Base-by-base conservation (phyloP, 148 eudicot genomes). In the Diospyros lotus region DNA sequence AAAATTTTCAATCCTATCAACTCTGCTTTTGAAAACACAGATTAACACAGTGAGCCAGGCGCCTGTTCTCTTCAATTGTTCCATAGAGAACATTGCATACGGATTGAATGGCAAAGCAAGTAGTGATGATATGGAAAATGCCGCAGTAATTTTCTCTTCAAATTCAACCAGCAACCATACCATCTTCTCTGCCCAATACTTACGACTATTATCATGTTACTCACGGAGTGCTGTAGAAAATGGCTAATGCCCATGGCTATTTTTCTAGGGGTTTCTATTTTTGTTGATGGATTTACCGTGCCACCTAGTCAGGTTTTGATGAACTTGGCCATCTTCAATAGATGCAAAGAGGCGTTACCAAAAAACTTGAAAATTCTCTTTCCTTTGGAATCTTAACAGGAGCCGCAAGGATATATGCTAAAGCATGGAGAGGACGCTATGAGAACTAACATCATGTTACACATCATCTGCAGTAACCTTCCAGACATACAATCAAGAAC, bases 181-280 rank as follows among this genome's bases (percentile, higher is more conserved):
- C 48, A 5, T 58, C 17, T 9, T 8, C 10, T 64, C 42, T 17
- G 2, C 4, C 7, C 3, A 14, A 65, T n/a, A 4, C 6, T 43
- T 14, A 7, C 9, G 11, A 42, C 58, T 73, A 5, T 68, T 15
- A 71, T 45, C 4, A 48, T 13, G 5, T 65, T 45, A 15, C 8
- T 61, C 48, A 28, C 28, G 28, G 28, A 10, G 7, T n/a, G 45
- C 50, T 77, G 80, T 88, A 94, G 98, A 94, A 88, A 88, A 88
- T 94, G 98, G 98, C 97, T n/a, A 91, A 94, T 81, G 97, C 98
- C 4, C 93, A 91, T 77, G 98, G 90, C 4, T 94, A 91, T 69
- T 76, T 94, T 45, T 87, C 91, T 39, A 83, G 28, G 28, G 28
- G 28, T 28, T 28, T 28, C 28, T 28, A 28, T 28, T 28, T 28